Evolutionary conservation across 306 rosid genomes (phyloP), one percentile per base, ranked within the genome.

Genomic region (Pyrus communis): DNA sequence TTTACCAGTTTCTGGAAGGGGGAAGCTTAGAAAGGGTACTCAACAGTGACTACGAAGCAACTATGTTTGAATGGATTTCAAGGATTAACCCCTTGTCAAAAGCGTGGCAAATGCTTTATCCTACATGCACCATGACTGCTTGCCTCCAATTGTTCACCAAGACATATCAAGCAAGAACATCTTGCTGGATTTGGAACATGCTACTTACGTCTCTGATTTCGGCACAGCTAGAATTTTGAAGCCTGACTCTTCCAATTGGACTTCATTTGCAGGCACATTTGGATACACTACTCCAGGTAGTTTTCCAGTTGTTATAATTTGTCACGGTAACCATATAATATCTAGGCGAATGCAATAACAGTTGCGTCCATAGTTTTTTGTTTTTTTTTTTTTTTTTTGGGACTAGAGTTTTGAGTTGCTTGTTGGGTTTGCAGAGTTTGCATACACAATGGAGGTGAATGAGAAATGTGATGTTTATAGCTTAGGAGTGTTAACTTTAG

Each of bases 211-310:
- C 9, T 78, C 71, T 0, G 76, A 77, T 27, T 67, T 71, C 9
- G 73, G 77, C n/a, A 78, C 66, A 63, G 45, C 77, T n/a, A 78
- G n/a, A 66, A 19, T 71, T 35, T 71, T 78, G 23, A 71, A 62
- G 31, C 73, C 67, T 11, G 25, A 52, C 40, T 33, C 82, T 22
- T 49, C 42, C 0, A 71, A 23, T 63, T 31, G 30, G 68, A 63
- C 82, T 60, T 22, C 64, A 17, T 46, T 78, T 71, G 67, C 46
- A 14, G 77, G 77, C 57, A 78, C 80, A 5, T 59, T 77, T 35
- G 84, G 84, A 31, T 80, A 80, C 71, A 21, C 67, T 22, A 74
- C 84, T 49, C 78, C 78, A 33, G 81, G 81, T 81, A 64, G 38
- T 21, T 60, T 49, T 21, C 74, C 30, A 0, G 14, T 67, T 69